These are phyloP conservation scores for Dichomitus squalens DNA, from an alignment of 1,284 basidiomycete genomes.

Conservation along the genomic window DNA sequence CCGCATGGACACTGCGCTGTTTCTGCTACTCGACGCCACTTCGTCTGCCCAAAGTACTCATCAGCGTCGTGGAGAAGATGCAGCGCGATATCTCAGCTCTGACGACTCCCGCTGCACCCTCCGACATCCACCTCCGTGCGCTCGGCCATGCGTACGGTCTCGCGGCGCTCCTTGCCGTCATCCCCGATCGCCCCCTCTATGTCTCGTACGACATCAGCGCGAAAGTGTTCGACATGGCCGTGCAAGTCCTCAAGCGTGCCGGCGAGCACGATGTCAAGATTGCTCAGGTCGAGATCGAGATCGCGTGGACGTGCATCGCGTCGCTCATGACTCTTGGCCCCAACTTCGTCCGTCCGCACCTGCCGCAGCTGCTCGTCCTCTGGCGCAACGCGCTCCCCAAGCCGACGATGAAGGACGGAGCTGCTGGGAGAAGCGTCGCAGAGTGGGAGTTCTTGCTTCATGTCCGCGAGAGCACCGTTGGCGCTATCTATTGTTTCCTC, in stretches of 20 bases:
- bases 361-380: conserved; percentile 90
- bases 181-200: conserved; percentile 88
- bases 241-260: conserved; percentile 86
- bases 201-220: conserved; percentile 93
- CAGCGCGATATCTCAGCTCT: conserved; percentile 81
- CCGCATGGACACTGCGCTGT: conserved; percentile 86
- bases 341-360: conserved; percentile 89
- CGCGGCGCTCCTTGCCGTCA: conserved; percentile 84
- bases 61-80: conserved; percentile 76
- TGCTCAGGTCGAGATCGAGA: conserved; percentile 87
- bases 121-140: conserved; percentile 74
- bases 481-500: conserved; percentile 88
- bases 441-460: conserved; percentile 95
- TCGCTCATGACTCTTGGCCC: conserved; percentile 93
- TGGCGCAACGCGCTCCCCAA: conserved; percentile 98
- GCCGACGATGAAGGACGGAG: conserved; percentile 85
- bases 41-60: conserved; percentile 79
- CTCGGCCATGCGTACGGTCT: conserved; percentile 91
- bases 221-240: conserved; percentile 90
- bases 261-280: conserved; percentile 88
- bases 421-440: conserved; percentile 63
- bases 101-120: conserved; percentile 68
- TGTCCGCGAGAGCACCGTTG: conserved; percentile 89
- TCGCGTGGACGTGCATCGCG: conserved; percentile 93
- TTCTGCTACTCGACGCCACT: conserved; percentile 91